Base-by-base conservation (phyloP, 2,329 filamentous ascomycete species). In the Cordyceps cicadae region DNA sequence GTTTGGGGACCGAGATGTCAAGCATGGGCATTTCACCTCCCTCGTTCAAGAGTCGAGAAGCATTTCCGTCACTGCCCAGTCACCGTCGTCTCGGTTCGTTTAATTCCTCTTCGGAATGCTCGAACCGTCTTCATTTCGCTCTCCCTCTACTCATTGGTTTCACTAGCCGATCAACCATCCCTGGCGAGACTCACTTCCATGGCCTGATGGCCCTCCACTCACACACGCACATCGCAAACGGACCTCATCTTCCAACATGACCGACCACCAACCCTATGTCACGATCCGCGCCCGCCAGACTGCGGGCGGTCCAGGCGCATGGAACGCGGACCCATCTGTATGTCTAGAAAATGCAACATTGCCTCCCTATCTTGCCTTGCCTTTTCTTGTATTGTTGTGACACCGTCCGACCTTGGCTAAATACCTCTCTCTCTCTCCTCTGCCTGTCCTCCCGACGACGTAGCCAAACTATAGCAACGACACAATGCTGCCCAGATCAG, bases 271-370 rank as follows among this genome's bases (percentile, higher is more conserved):
- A 62, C 76, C 80, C 17, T 84, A 83, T 67, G 74, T 82, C 60
- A 81, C 81, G 49, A 78, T 84, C 66, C 76, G 77, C 67, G 78
- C 81, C 59, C 74, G 79, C 67, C 71, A 75, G 64, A 76, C 79
- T 50, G 72, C 72, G 59, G 76, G 80, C 64, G 74, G 71, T 34
- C 73, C 72, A 67, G 79, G 77, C 63, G 72, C 77, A 64, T 77
- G 75, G 69, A 78, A 78, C 65, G 74, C 74, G 54, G 78, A 80
- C 67, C 77, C 76, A 62, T 74, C 77, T 66, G 79, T 81, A 75
- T 66, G 79, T 79, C 62, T 52, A 37, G 39, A 29, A 41, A 50
- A 51, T 51, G 62, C 61, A 26, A 46, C 15, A 51, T 32, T 12
- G 15, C 29, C 14, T 48, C 8, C 24, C 54, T 41, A 50, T 15